Percentiles rank a stretch among this genome's conserved stretches.
Evolutionary conservation across 2,329 filamentous ascomycete genomes (phyloP).

Genomic region (Dendrostoma leiphaemia): DNA sequence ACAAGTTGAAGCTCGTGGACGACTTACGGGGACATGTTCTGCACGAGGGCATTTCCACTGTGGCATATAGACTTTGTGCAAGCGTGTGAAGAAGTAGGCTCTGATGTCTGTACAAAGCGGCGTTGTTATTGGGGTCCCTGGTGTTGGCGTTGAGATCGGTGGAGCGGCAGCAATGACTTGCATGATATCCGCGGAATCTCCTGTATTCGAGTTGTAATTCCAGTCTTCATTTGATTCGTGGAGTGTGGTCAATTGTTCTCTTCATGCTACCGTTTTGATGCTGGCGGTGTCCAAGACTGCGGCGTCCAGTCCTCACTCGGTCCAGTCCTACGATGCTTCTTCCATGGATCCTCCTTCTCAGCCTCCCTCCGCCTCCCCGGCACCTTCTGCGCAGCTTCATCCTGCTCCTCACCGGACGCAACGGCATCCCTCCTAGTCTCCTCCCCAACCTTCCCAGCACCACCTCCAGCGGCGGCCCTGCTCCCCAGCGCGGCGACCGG

Average conservation of each 20-base stretch:
- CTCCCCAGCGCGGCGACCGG: slow-evolving; percentile 27
- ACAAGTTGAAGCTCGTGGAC: neutral
- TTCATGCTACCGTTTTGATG: slow-evolving; percentile 31
- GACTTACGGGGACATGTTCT: neutral
- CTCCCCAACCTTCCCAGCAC: slow-evolving; percentile 14
- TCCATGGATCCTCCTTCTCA: slow-evolving; percentile 53
- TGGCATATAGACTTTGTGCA: no score
- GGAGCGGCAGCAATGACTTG: neutral
- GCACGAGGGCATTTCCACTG: neutral
- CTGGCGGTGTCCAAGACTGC: slow-evolving; percentile 49
- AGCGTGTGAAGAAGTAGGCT: no score
- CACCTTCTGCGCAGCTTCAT: neutral
- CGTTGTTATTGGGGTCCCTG: no score
- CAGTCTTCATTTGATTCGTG: no score
- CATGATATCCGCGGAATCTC: neutral
- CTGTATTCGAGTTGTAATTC: neutral
- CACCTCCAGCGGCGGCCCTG: slow-evolving; percentile 10
- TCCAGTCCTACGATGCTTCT: slow-evolving; percentile 45
- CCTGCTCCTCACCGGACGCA: slow-evolving; percentile 16
- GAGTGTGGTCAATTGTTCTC: no score
- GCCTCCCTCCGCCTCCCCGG: neutral
- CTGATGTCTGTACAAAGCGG: neutral
- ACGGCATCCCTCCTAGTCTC: slow-evolving; percentile 3
- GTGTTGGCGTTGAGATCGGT: slow-evolving; percentile 5
- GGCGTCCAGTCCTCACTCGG: slow-evolving; percentile 69